A percentile compares a stretch with the other conserved stretches of the same genome.
Conservation (phyloP, 169 alveolate species). For the Plasmodium coatneyi region DNA sequence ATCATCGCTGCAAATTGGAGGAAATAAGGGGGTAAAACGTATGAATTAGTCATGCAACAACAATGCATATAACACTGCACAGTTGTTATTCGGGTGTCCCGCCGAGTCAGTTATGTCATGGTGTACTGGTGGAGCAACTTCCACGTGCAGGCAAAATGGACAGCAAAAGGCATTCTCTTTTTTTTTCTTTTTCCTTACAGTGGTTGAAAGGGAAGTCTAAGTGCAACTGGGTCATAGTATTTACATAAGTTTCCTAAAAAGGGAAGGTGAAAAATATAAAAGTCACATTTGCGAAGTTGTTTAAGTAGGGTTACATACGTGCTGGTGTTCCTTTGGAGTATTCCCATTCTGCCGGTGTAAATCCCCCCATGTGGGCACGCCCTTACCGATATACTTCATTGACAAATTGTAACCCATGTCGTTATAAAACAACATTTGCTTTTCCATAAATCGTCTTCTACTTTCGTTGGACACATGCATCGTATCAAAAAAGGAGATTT, state of each 20-base stretch:
- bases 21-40: background rate
- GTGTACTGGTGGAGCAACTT: background rate
- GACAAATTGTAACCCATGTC: slow-evolving; percentile 62
- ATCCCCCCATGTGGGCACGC: background rate
- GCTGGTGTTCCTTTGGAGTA: background rate
- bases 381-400: slow-evolving; percentile 69
- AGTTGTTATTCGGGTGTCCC: background rate
- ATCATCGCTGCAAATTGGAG: slow-evolving; percentile 45
- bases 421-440: slow-evolving; percentile 70
- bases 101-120: background rate
- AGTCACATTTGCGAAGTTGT: background rate
- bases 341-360: background rate
- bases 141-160: background rate
- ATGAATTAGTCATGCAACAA: background rate
- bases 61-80: background rate
- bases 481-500: slow-evolving; percentile 58
- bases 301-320: background rate
- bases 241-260: slow-evolving; percentile 62
- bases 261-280: background rate
- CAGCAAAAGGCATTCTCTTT: background rate
- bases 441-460: slow-evolving; percentile 72
- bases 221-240: slow-evolving; percentile 73
- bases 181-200: slow-evolving; percentile 21
- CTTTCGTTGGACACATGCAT: slow-evolving; percentile 71
- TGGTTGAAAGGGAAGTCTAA: slow-evolving; percentile 67